Base-by-base conservation (phyloP, 192 early-diverging fungal genomes). In the Coemansia sp. region DNA sequence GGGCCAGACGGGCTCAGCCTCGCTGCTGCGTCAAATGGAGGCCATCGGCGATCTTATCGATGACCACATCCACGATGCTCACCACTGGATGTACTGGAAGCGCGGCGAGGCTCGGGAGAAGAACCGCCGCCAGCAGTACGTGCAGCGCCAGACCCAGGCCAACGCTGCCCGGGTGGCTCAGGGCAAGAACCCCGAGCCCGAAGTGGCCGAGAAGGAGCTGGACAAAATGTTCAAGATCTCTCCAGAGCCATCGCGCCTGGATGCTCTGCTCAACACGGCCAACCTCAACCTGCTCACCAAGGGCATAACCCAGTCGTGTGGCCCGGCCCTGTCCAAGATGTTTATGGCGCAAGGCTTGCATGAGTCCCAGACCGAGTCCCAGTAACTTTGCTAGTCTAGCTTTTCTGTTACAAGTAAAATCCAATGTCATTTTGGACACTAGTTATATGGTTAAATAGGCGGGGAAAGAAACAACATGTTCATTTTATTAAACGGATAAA, bases 61-160 rank as follows among this genome's bases (percentile, higher is more conserved):
- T 59, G 93, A 92, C 24, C 88, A 96, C 57, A 88, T 88, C 51
- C 92, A 93, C 77, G 91, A 96, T 68, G 90, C 93, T 63, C 89
- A 88, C 85, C 88, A 92, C 68, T 95, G 93, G 85, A 88, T 92
- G 65, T 92, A 92, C 75, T 98, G 97, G 97, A 91, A 97, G 81
- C 89, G 94, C 66, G 89, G 85, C 57, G 82, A 91, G 71, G 88
- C 89, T 62, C 89, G 91, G 73, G 97, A 98, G 70, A 89, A 94
- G 82, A 75, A 84, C 62, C 88, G 88, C 76, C 77, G 89, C 71
- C 83, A 84, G 65, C 86, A 82, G 83, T 82, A 57, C 47, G 69
- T 79, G 27, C 69, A 73, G 65, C 73, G 86, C 64, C 78, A 90
- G 85, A 85, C 86, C 68, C 76, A 87, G 75, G 87, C 96, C 75